Evolutionary conservation across 2,329 filamentous ascomycete genomes (phyloP), one percentile per base, ranked within the genome.

Genomic region (Fusarium armeniacum): DNA sequence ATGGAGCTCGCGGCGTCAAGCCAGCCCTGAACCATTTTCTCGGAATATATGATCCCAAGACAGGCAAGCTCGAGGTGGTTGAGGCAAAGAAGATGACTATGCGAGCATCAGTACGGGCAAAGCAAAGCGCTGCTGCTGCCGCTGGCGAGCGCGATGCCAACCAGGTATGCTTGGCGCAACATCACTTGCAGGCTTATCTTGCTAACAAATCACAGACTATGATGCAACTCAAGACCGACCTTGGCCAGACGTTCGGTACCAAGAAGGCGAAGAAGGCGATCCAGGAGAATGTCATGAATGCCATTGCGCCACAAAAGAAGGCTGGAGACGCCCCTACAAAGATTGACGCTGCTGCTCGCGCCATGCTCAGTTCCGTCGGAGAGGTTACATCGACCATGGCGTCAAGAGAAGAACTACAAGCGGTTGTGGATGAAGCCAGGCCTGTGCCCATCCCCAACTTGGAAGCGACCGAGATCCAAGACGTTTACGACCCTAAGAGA

Each of bases 201-300:
- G 40, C 76, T 70, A 78, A 80, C 65, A 24, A 49, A 38, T 38
- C 62, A 20, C 72, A 90, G 88, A 86, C 82, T 45, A 86, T 86
- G 74, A 81, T 86, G 73, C 87, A 90, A 30, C 86, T 87, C 76
- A 88, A 87, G 72, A 90, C 89, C 72, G 87, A 90, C 3, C 88
- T 97, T 15, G 92, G 91, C 41, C 86, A 92, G 73, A 89, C 91
- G 33, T 97, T 97, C 75, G 93, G 93, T 78, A 95, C 92, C 28
- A 94, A 93, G 83, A 95, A 94, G 81, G 91, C 93, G 24, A 91
- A 90, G 84, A 95, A 94, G 81, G 91, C 89, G 2, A 89, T 96
- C 71, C 84, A 86, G 30, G 87, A 90, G 58, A 84, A 87, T 68
- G 89, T 89, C 4, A 85, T 92, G 73, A 94, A 94, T 75, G 91